Evolutionary conservation across 2,329 filamentous ascomycete genomes (phyloP).

Genomic region (Paecilomyces formosus): DNA sequence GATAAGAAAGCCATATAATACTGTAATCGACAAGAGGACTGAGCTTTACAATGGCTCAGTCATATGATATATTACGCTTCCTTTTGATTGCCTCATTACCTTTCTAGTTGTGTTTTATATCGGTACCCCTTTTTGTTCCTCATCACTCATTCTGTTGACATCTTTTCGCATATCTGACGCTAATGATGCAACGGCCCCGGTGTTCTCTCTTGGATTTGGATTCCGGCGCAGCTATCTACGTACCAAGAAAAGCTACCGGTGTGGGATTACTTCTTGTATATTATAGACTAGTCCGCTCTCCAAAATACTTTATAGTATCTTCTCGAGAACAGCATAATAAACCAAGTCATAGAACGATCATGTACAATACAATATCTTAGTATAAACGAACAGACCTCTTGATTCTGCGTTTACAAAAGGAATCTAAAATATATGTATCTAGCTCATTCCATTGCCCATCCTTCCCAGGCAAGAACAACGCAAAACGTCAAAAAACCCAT

Average conservation of each 20-base stretch:
- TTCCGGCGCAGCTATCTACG: background rate
- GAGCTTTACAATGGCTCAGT: background rate
- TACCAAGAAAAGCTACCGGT: background rate
- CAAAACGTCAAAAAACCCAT: no score
- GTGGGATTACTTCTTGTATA: background rate
- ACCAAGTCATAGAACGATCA: background rate
- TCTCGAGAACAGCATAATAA: background rate
- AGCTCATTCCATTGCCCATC: no score
- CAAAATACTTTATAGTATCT: background rate
- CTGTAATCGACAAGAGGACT: background rate
- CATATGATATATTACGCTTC: background rate
- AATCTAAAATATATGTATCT: no score
- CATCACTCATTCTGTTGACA: background rate
- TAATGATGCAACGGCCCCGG: background rate
- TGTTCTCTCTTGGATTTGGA: background rate
- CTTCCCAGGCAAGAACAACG: no score
- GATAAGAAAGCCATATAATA: background rate
- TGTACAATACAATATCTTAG: background rate
- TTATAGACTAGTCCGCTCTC: background rate
- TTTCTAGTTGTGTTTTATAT: background rate
- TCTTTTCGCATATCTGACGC: background rate
- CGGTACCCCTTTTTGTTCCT: background rate
- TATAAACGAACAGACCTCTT: no score
- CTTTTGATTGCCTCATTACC: background rate
- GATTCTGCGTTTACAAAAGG: no score